A percentile compares a stretch with the other conserved stretches of the same genome.
These are phyloP conservation scores for California macrophylla DNA, from an alignment of 441 rosid species.

Conservation along the genomic window DNA sequence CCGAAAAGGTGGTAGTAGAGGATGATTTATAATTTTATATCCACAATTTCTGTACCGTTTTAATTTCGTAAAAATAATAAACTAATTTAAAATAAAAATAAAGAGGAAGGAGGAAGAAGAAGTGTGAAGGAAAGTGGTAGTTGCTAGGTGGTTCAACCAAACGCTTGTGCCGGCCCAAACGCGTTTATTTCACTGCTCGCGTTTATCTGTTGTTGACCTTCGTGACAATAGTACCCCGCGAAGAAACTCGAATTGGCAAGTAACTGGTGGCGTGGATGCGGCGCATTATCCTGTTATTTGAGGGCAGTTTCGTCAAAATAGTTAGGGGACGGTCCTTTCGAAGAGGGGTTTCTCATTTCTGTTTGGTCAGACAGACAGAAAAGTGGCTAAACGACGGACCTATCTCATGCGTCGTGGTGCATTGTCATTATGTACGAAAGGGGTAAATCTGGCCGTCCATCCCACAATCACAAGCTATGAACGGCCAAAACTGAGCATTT, in stretches of 20 bases:
- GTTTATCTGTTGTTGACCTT: constrained; percentile 8
- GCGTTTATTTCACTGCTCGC: constrained; percentile 41
- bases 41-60: not conserved
- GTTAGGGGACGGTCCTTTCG: not conserved
- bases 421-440: not conserved
- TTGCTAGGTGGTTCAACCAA: constrained; percentile 98
- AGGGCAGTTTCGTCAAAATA: not conserved
- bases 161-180: constrained; percentile 62
- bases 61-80: not conserved
- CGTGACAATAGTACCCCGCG: not conserved
- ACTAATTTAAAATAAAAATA: not conserved
- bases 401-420: not conserved
- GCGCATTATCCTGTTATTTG: constrained; percentile 1
- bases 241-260: not conserved
- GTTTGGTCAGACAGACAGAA: not conserved
- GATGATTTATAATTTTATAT: not conserved
- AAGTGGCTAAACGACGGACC: constrained; percentile 1
- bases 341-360: not conserved
- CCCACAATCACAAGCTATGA: not conserved
- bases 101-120: constrained; percentile 21
- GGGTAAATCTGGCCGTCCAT: not conserved
- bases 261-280: constrained; percentile 1
- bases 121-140: constrained; percentile 60
- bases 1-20: not conserved
- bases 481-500: not conserved